Conservation (phyloP, 768 basidiomycete species). For the Serpula lacrymans region DNA sequence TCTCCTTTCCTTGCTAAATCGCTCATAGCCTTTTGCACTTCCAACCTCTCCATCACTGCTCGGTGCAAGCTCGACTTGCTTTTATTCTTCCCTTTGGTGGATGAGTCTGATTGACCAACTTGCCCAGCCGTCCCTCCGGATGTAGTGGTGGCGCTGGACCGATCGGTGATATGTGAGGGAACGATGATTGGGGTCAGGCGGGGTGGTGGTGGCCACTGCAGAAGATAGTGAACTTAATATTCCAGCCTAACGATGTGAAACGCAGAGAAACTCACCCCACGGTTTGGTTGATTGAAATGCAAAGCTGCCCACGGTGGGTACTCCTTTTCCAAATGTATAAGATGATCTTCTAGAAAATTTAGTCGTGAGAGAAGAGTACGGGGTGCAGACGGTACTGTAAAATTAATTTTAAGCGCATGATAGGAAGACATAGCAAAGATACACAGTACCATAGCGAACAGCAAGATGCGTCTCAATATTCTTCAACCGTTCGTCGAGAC, state of each 20-base stretch:
- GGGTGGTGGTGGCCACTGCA: slow-evolving; percentile 82
- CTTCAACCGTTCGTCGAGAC: slow-evolving; percentile 56
- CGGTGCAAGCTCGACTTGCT: slow-evolving; percentile 66
- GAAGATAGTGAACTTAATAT: slow-evolving; percentile 1
- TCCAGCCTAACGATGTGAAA: too few species aligned
- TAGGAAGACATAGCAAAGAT: neutral
- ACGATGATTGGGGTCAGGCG: slow-evolving; percentile 76
- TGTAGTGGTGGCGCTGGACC: slow-evolving; percentile 7
- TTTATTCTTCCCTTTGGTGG: slow-evolving; percentile 29
- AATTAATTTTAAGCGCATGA: slow-evolving; percentile 3
- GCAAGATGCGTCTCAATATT: slow-evolving; percentile 73
- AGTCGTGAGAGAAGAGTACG: slow-evolving; percentile 61
- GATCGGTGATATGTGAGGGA: slow-evolving; percentile 56
- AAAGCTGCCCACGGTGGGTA: slow-evolving; percentile 86
- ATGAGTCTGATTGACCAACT: slow-evolving; percentile 9
- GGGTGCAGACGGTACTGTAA: slow-evolving; percentile 67
- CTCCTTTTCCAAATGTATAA: slow-evolving; percentile 72
- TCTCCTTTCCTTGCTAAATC: slow-evolving; percentile 36
- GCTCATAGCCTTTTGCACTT: slow-evolving; percentile 68
- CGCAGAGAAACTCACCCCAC: slow-evolving; percentile 55
- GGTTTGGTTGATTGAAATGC: slow-evolving; percentile 83
- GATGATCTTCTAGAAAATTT: slow-evolving; percentile 72
- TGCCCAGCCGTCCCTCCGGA: slow-evolving; percentile 7
- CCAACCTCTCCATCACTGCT: slow-evolving; percentile 71
- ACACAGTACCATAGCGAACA: slow-evolving; percentile 61